Base-by-base conservation (phyloP, 2,329 filamentous ascomycete genomes). In the Acrodontium crateriforme region DNA sequence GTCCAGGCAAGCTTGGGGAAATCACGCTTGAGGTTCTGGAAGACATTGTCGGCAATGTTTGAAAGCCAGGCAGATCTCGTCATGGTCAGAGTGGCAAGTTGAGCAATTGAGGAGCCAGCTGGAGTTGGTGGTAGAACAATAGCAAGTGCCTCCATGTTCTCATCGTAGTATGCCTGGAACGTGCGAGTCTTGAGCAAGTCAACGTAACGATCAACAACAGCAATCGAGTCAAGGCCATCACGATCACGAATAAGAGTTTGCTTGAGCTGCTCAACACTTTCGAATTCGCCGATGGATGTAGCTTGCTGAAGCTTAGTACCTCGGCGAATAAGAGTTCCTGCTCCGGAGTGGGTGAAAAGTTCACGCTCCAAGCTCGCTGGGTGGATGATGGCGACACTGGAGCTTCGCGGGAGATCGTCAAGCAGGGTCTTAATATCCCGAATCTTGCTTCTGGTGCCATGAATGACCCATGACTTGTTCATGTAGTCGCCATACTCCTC, bases 321-420 rank as follows among this genome's bases (percentile, higher is more conserved):
- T 21, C 87, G 73, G 42, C 85, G 75, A 48, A 95, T 92, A 35
- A 95, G 63, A 18, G 87, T 95, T 34, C 89, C 87, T 26, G 85
- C 87, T 41, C 89, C 87, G 8, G 83, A 89, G 57, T 95, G 84
- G 10, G 87, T 95, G 58, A 95, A 94, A 5, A 95, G 64, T 56
- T 98, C 89, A 61, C 91, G 93, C 59, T 95, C 85, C 23, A 98
- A 67, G 54, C 92, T 85, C 39, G 81, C 84, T 2, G 89, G 87
- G 58, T 95, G 85, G 44, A 95, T 98, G 48, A 98, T 95, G 36
- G 89, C 89, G 27, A 98, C 87, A 45, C 82, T 92, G 11, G 87
- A 94, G 31, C 81, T 87, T 45, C 82, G 77, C 28, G 89, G 89
- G 11, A 98, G 71, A 27, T 80, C 77, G 44, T 83, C 81, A 28